Evolutionary conservation across 129 eudicot genomes (phyloP).

Genomic region (Flaveria sonorensis): DNA sequence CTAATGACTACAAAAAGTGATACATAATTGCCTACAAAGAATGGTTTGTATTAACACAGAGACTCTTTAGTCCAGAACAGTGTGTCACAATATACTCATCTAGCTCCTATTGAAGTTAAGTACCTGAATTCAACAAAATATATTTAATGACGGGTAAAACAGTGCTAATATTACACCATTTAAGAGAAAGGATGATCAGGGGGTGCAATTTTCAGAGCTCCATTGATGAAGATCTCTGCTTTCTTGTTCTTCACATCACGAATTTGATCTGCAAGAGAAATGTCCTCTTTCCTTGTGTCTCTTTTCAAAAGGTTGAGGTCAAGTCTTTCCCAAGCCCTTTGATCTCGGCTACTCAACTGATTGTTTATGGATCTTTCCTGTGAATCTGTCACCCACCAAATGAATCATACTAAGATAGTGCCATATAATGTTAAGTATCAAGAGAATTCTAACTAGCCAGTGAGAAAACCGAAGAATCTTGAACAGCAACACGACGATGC

Average conservation of each 20-base stretch:
- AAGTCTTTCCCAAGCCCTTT: slow-evolving; percentile 61
- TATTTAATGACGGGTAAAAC: not conserved
- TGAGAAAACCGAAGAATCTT: not conserved
- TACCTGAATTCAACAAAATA: slow-evolving; percentile 1
- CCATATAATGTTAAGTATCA: not conserved
- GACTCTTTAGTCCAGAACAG: not conserved
- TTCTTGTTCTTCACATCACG: slow-evolving; percentile 60
- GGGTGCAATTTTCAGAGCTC: slow-evolving; percentile 20
- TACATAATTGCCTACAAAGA: not conserved
- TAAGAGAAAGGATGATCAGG: slow-evolving; percentile 21
- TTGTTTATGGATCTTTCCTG: slow-evolving; percentile 44
- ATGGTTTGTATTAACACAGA: not conserved
- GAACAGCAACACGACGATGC: not conserved
- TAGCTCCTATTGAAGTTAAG: slow-evolving; percentile 14
- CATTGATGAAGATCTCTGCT: slow-evolving; percentile 21
- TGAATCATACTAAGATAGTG: slow-evolving; percentile 14
- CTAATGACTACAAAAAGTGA: not conserved
- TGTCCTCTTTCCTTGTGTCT: slow-evolving; percentile 36
- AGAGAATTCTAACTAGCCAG: not conserved
- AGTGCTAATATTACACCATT: not conserved
- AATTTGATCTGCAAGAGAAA: slow-evolving; percentile 83
- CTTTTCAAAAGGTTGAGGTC: slow-evolving; percentile 48
- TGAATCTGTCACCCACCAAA: slow-evolving; percentile 50
- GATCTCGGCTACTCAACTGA: slow-evolving; percentile 44
- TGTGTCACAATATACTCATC: slow-evolving; percentile 5